These are phyloP conservation scores for Sporothrix curviconia DNA, from an alignment of 2,329 filamentous ascomycete species.

Conservation along the genomic window DNA sequence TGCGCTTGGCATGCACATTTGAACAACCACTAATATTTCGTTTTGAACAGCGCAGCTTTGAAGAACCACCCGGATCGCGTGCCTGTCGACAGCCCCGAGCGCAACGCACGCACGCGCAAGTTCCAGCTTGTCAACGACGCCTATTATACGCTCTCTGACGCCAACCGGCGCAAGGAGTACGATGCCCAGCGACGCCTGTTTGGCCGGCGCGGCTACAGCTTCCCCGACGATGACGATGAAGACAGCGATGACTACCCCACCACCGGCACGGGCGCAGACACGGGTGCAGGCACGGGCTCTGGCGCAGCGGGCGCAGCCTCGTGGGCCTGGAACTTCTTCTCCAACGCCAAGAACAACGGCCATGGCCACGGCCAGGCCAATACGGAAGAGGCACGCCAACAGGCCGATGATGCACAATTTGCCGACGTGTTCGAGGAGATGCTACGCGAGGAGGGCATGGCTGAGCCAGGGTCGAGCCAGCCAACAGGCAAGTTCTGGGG, in stretches of 20 bases:
- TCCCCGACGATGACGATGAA: constrained; percentile 28
- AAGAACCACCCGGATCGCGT: constrained; percentile 94
- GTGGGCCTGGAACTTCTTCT: constrained; percentile 67
- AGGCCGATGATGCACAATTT: constrained; percentile 72
- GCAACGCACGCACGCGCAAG: constrained; percentile 65
- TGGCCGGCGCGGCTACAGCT: constrained; percentile 4
- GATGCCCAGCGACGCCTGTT: constrained; percentile 43
- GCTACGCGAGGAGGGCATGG: constrained; percentile 79
- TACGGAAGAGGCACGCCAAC: constrained; percentile 37
- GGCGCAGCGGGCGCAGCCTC: constrained; percentile 41
- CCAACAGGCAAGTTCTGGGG: constrained; percentile 77
- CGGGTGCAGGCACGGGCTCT: background rate
- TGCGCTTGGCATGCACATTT: background rate
- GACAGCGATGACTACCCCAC: constrained; percentile 34
- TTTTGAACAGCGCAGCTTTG: constrained; percentile 63
- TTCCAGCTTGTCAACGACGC: constrained; percentile 41
- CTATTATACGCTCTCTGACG: constrained; percentile 63
- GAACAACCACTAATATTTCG: background rate
- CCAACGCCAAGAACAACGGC: constrained; percentile 25
- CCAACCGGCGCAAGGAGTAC: constrained; percentile 71
- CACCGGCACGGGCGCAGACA: too few species aligned
- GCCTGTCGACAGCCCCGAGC: constrained; percentile 73
- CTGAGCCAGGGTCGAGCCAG: constrained; percentile 55
- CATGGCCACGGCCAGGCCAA: constrained; percentile 28
- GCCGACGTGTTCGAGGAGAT: constrained; percentile 84